Evolutionary conservation across 2,329 filamentous ascomycete species (phyloP).

Genomic region (Stagonosporopsis rhizophila): DNA sequence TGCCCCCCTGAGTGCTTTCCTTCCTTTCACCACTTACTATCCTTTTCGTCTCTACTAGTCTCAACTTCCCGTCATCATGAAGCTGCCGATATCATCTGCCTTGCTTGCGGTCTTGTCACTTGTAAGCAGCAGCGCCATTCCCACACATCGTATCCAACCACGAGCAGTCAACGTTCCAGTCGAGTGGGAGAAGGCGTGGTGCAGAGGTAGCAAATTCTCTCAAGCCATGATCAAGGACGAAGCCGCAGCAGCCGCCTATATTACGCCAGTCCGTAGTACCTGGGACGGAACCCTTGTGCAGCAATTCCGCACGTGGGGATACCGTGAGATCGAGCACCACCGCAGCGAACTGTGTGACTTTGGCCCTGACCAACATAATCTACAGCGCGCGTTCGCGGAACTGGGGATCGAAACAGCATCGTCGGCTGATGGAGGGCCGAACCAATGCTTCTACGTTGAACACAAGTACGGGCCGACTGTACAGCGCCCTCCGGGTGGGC

Average conservation of each 20-base stretch:
- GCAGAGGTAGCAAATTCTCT: constrained; percentile 16
- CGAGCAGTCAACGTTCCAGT: background rate
- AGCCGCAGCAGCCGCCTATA: constrained; percentile 4
- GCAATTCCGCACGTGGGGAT: constrained; percentile 20
- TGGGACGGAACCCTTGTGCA: constrained; percentile 15
- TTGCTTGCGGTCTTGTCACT: no score
- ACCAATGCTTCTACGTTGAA: constrained; percentile 20
- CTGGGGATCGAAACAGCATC: constrained; percentile 16
- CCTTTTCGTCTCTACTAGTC: no score
- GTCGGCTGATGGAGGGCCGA: constrained; percentile 16
- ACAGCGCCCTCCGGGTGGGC: background rate
- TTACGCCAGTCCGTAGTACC: constrained; percentile 18
- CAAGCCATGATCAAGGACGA: constrained; percentile 8
- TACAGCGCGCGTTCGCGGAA: constrained; percentile 14
- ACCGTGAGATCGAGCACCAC: constrained; percentile 13
- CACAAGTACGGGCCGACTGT: constrained; percentile 23
- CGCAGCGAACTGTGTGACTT: constrained; percentile 17
- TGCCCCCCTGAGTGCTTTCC: no score
- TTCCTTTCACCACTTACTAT: no score
- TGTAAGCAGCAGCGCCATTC: no score
- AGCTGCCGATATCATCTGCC: no score
- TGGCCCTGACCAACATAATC: constrained; percentile 1
- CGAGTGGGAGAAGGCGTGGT: constrained; percentile 13
- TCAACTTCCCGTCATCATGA: no score
- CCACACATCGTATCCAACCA: background rate